These are phyloP conservation scores for Epichloe sibirici DNA, from an alignment of 2,329 filamentous ascomycete genomes.

Conservation along the genomic window DNA sequence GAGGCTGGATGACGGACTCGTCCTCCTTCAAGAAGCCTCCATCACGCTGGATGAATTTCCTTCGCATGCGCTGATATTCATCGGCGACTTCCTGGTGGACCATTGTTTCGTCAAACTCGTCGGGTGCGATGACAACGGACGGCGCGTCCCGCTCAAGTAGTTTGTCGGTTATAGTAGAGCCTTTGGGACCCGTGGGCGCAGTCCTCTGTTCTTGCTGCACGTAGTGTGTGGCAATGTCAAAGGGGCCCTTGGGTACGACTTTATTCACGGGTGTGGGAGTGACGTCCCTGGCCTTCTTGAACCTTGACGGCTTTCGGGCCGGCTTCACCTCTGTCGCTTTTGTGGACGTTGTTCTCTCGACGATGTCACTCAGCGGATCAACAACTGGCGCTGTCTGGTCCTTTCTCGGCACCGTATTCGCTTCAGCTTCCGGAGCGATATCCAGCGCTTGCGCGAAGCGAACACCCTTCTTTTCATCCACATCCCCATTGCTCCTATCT, in stretches of 20 bases:
- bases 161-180: slow-evolving; percentile 45
- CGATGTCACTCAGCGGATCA: slow-evolving; percentile 40
- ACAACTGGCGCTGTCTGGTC: slow-evolving; percentile 21
- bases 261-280: slow-evolving; percentile 5
- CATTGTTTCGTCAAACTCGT: slow-evolving; percentile 57
- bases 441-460: slow-evolving; percentile 68
- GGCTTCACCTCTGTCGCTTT: slow-evolving; percentile 20
- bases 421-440: slow-evolving; percentile 39
- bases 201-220: slow-evolving; percentile 24
- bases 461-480: slow-evolving; percentile 52
- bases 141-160: slow-evolving; percentile 42
- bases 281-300: slow-evolving; percentile 31
- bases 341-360: slow-evolving; percentile 30
- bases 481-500: slow-evolving; percentile 13
- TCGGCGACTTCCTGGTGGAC: slow-evolving; percentile 66
- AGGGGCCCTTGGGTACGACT: slow-evolving; percentile 26
- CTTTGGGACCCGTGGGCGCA: slow-evolving; percentile 37
- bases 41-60: slow-evolving; percentile 68
- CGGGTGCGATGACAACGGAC: slow-evolving; percentile 27
- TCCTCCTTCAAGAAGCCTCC: slow-evolving; percentile 70
- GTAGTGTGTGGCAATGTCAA: slow-evolving; percentile 30
- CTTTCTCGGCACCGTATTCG: slow-evolving; percentile 7
- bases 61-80: slow-evolving; percentile 74
- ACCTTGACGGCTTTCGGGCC: slow-evolving; percentile 34
- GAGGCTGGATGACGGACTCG: slow-evolving; percentile 51